A percentile compares a stretch with the other conserved stretches of the same genome.
Conservation (phyloP, 768 basidiomycete genomes). For the Podaxis sp. region DNA sequence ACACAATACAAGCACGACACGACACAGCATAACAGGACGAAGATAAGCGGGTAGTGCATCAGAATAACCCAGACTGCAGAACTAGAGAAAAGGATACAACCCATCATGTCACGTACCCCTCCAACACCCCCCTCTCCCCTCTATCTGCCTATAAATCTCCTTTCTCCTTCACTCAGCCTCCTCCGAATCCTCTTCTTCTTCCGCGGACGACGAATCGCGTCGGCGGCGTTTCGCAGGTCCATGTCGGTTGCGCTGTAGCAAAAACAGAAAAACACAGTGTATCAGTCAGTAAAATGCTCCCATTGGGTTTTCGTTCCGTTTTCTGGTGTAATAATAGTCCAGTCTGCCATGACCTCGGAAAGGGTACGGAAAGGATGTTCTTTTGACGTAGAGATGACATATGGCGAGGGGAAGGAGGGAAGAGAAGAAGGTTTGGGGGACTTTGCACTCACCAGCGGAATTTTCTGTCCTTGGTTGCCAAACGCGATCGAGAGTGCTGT, state of each 20-base stretch:
- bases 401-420: background rate
- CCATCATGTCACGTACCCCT: background rate
- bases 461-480: constrained; percentile 86
- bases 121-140: background rate
- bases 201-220: constrained; percentile 58
- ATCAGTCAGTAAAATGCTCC: constrained; percentile 9
- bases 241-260: constrained; percentile 71
- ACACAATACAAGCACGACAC: background rate
- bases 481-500: constrained; percentile 86
- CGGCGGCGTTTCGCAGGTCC: constrained; percentile 65
- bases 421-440: background rate
- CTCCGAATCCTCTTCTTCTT: constrained; percentile 65
- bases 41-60: background rate
- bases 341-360: background rate
- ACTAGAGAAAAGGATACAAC: background rate
- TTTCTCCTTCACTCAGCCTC: constrained; percentile 22
- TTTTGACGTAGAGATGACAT: background rate
- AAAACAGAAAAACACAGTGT: background rate
- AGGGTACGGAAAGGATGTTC: background rate
- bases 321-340: background rate
- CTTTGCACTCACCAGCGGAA: constrained; percentile 61
- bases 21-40: background rate
- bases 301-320: background rate
- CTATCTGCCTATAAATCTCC: background rate
- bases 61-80: background rate